These are phyloP conservation scores for Retiboletus fuscus DNA, from an alignment of 1,284 basidiomycete genomes.

Conservation along the genomic window DNA sequence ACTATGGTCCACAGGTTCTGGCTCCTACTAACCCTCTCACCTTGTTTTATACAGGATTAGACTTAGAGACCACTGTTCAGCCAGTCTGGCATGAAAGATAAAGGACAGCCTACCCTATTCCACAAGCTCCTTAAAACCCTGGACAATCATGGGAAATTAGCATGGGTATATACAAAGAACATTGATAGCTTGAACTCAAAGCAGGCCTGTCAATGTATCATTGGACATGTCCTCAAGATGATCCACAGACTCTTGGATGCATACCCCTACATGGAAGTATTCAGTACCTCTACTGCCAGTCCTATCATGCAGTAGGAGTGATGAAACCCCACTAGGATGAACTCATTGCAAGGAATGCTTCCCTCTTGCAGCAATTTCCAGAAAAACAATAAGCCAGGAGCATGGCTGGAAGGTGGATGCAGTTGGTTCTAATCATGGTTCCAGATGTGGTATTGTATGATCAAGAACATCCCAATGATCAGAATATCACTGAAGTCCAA, in stretches of 20 bases:
- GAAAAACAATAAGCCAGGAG: background rate
- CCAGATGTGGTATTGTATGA: conserved; percentile 28
- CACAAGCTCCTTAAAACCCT: conserved; percentile 27
- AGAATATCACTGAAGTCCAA: conserved; percentile 18
- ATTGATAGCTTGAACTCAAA: conserved; percentile 28
- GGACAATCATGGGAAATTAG: conserved; percentile 11
- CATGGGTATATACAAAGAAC: conserved; percentile 31
- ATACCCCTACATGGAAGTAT: conserved; percentile 26
- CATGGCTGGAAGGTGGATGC: background rate
- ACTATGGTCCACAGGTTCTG: background rate
- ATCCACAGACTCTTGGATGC: background rate
- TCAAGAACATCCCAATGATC: conserved; percentile 18
- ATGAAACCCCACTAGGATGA: background rate
- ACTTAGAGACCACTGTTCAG: background rate
- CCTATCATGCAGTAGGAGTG: conserved; percentile 18
- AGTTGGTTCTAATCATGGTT: conserved; percentile 14
- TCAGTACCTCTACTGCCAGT: conserved; percentile 23
- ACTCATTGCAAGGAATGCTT: conserved; percentile 11
- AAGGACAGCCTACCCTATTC: conserved; percentile 22
- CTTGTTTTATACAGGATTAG: background rate
- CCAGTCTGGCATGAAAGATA: background rate
- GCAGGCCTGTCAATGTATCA: conserved; percentile 19
- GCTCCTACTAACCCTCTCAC: background rate
- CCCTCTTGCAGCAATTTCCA: conserved; percentile 1
- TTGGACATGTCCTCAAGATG: background rate